These are phyloP conservation scores for Diplodia scrobiculata DNA, from an alignment of 2,329 filamentous ascomycete genomes.

Conservation along the genomic window DNA sequence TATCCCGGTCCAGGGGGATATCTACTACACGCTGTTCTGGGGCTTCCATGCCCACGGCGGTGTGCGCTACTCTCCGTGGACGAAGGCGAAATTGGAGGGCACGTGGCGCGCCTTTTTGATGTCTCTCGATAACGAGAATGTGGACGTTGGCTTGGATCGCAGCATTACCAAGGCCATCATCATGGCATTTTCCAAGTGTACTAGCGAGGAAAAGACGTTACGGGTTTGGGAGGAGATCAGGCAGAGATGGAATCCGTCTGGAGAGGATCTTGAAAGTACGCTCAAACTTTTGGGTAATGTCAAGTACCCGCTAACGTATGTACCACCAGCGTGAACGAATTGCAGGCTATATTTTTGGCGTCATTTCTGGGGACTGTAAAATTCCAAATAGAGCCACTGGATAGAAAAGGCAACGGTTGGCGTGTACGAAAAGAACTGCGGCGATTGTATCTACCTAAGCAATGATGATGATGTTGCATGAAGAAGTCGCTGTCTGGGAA, in stretches of 20 bases:
- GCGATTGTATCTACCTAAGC: neutral
- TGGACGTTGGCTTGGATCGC: slow-evolving; percentile 42
- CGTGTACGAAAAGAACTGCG: neutral
- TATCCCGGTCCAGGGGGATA: slow-evolving; percentile 70
- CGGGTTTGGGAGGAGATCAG: slow-evolving; percentile 56
- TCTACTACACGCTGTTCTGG: slow-evolving; percentile 80
- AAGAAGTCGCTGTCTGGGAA: neutral
- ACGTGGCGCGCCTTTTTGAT: slow-evolving; percentile 64
- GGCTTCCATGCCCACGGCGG: slow-evolving; percentile 77
- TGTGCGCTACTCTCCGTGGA: slow-evolving; percentile 69
- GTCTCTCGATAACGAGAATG: slow-evolving; percentile 34
- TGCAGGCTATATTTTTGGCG: neutral
- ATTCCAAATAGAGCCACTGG: neutral
- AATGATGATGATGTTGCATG: neutral
- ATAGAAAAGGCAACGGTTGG: neutral
- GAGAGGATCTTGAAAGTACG: slow-evolving; percentile 39
- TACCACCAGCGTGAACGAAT: neutral
- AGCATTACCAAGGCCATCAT: slow-evolving; percentile 63
- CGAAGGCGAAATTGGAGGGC: slow-evolving; percentile 63
- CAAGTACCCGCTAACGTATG: neutral
- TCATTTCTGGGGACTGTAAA: neutral
- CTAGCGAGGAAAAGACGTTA: slow-evolving; percentile 55
- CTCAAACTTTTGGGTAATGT: neutral
- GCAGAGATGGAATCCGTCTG: slow-evolving; percentile 43
- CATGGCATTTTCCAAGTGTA: slow-evolving; percentile 65